Conservation (phyloP, 805 yeast genomes). For the Nakazawaea ishiwadae region DNA sequence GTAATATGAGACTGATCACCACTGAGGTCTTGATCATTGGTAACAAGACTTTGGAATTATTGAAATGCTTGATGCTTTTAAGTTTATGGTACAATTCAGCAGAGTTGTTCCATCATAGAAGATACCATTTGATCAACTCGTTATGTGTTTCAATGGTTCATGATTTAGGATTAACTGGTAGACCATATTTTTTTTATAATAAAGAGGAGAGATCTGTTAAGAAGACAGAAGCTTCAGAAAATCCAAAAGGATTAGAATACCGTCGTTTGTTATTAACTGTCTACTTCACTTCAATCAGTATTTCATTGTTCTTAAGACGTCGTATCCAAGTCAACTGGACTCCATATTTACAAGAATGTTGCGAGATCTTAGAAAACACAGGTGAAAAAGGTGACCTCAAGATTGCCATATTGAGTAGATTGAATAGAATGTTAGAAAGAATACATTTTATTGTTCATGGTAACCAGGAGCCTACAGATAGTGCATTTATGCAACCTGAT, state of each 20-base stretch:
- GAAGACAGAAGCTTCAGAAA: slow-evolving; percentile 33
- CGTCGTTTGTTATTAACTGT: slow-evolving; percentile 50
- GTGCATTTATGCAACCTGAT: slow-evolving; percentile 23
- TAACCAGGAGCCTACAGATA: slow-evolving; percentile 37
- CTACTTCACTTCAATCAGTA: slow-evolving; percentile 59
- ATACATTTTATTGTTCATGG: slow-evolving; percentile 37
- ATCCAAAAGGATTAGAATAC: slow-evolving; percentile 39
- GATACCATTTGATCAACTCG: slow-evolving; percentile 65
- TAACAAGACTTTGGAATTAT: slow-evolving; percentile 60
- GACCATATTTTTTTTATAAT: slow-evolving; percentile 38
- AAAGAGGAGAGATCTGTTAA: slow-evolving; percentile 36
- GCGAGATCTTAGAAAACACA: slow-evolving; percentile 37
- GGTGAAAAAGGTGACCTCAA: slow-evolving; percentile 29
- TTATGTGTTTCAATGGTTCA: slow-evolving; percentile 64
- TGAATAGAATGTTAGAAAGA: slow-evolving; percentile 58
- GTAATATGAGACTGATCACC: slow-evolving; percentile 44
- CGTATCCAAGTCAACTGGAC: slow-evolving; percentile 61
- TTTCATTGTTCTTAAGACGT: slow-evolving; percentile 62
- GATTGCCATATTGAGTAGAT: slow-evolving; percentile 53
- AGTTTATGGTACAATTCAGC: slow-evolving; percentile 82
- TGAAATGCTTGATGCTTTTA: slow-evolving; percentile 56
- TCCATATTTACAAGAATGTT: slow-evolving; percentile 59
- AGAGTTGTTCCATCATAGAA: slow-evolving; percentile 73
- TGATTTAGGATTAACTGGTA: slow-evolving; percentile 69
- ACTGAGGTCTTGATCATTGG: slow-evolving; percentile 67